Base-by-base conservation (phyloP, 306 rosid species). In the Vigna trinervia region DNA sequence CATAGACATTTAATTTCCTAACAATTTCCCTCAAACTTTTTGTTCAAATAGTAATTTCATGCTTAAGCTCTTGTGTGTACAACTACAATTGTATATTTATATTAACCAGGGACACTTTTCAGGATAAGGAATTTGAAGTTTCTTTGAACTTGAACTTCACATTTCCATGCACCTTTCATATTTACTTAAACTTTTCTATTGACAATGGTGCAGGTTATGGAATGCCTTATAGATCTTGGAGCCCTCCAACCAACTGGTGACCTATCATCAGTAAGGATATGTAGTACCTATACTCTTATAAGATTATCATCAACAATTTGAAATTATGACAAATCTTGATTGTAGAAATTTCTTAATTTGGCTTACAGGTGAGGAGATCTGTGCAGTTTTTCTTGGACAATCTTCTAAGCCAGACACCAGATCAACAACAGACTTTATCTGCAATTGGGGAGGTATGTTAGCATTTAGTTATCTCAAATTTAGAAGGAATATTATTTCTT, bases 201-300 rank as follows among this genome's bases (percentile, higher is more conserved):
- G n/a, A 58, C 63, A 48, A 73, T 9, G 47, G 12, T 81, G 85
- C 85, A 91, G 97, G 98, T 93, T 82, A 88, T 91, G 79, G 84
- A 82, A 85, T 85, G 88, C 82, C 97, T 93, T 54, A 79, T 91
- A 15, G 94, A 91, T 78, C 98, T 93, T 56, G 97, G 83, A 82
- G 98, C 97, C 74, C 91, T 93, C 59, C 93, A 91, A 78, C 97
- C 94, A 11, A 91, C 97, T 15, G 96, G 94, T 75, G 98, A 91
- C 78, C 23, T 91, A 71, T 83, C 97, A 72, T 45, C 98, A 7
- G 97, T 91, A 83, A 46, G 82, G 38, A 61, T 41, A 34, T 47
- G 12, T 54, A 43, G 54, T 67, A 61, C 53, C 47, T 15, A 17
- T 17, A 8, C 22, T 54, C 19, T 3, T 64, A 57, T 26, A 71